These are phyloP conservation scores for Pichia sp. DNA, from an alignment of 1,139 yeast species.

Conservation along the genomic window DNA sequence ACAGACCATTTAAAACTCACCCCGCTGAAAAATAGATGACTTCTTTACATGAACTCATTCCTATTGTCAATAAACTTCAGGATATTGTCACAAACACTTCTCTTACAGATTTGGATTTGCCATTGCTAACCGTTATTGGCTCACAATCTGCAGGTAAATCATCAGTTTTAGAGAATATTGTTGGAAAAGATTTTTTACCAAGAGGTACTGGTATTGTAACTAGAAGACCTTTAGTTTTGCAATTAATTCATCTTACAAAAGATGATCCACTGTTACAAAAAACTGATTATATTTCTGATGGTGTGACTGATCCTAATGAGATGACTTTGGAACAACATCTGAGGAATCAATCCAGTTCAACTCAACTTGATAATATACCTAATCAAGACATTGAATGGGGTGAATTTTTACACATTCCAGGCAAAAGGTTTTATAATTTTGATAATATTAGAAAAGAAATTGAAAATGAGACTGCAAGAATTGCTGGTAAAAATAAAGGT, in stretches of 20 bases:
- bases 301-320: conserved; percentile 30
- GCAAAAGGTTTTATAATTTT: conserved; percentile 74
- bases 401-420: conserved; percentile 88
- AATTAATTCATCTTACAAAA: conserved; percentile 54
- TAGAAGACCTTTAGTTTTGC: conserved; percentile 69
- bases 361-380: conserved; percentile 21
- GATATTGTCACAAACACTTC: conserved; percentile 74
- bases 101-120: conserved; percentile 65
- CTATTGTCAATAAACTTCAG: conserved; percentile 73
- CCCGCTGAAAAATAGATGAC: conserved; percentile 39
- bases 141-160: conserved; percentile 79
- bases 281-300: conserved; percentile 25
- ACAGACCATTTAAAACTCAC: background rate
- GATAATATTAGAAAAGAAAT: conserved; percentile 80
- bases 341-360: conserved; percentile 27
- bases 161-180: conserved; percentile 70
- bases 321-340: conserved; percentile 62
- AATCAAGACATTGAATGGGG: conserved; percentile 67
- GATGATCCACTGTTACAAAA: conserved; percentile 41
- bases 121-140: conserved; percentile 70
- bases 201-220: conserved; percentile 81
- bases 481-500: conserved; percentile 95
- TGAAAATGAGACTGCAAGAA: conserved; percentile 83
- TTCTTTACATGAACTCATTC: conserved; percentile 74
- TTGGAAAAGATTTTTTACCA: conserved; percentile 72